These are phyloP conservation scores for Chlorella vulgaris DNA, from an alignment of 139 green algal genomes.

Conservation along the genomic window DNA sequence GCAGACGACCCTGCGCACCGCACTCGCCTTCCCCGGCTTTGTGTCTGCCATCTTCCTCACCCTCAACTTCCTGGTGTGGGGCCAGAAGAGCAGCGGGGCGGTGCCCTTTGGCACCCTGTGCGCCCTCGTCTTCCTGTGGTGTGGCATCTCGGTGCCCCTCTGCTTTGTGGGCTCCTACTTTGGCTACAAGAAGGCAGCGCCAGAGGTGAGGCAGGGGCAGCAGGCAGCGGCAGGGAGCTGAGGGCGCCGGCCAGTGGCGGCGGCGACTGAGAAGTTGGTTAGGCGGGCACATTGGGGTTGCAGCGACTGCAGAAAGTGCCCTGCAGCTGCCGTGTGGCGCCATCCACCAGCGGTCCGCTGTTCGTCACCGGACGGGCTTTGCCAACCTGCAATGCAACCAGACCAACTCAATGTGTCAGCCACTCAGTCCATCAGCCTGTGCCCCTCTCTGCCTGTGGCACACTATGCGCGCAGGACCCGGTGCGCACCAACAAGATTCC, in stretches of 20 bases:
- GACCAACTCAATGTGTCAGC: too few species aligned
- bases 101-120: slow-evolving; percentile 97
- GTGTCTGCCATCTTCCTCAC: slow-evolving; percentile 92
- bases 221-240: too few species aligned
- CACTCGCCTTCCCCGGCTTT: slow-evolving; percentile 92
- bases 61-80: slow-evolving; percentile 96
- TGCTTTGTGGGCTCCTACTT: slow-evolving; percentile 96
- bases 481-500: slow-evolving; percentile 99
- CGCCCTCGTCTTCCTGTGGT: slow-evolving; percentile 97
- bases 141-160: slow-evolving; percentile 96
- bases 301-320: too few species aligned
- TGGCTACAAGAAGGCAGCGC: slow-evolving; percentile 89
- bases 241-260: neutral
- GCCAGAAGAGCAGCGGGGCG: slow-evolving; percentile 89
- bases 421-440: too few species aligned
- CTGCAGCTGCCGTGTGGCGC: too few species aligned
- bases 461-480: slow-evolving; percentile 78
- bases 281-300: too few species aligned
- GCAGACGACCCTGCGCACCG: slow-evolving; percentile 90
- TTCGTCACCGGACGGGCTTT: neutral
- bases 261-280: neutral
- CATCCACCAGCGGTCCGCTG: too few species aligned
- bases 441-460: too few species aligned
- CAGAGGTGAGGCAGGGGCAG: slow-evolving; percentile 51
- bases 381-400: too few species aligned